phyloP scores from a whole-genome alignment of 495 filamentous ascomycete genomes.

The Stereocaulon alpinum region DNA sequence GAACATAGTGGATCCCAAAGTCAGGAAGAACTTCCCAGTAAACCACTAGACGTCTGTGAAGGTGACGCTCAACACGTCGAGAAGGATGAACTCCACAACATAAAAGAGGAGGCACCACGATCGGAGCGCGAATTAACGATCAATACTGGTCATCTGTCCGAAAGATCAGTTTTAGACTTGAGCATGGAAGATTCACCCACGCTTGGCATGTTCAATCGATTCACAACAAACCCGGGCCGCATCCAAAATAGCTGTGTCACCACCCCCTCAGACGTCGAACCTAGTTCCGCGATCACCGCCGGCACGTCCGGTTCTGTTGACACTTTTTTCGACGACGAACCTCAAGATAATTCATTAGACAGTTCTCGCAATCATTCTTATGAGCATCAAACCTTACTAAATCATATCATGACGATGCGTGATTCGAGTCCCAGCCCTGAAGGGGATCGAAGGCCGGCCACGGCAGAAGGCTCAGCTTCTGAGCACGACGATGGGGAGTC shows the following conservation, averaged over 20 bases:
- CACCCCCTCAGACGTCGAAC: constrained; percentile 39
- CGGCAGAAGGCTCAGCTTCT: constrained; percentile 31
- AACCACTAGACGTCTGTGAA: background rate
- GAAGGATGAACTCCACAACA: constrained; percentile 8
- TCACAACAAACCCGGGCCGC: constrained; percentile 30
- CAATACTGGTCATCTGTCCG: constrained; percentile 20
- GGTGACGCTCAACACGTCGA: constrained; percentile 2
- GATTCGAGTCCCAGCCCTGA: constrained; percentile 29
- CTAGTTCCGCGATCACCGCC: constrained; percentile 32
- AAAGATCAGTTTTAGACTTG: constrained; percentile 20
- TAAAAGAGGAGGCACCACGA: constrained; percentile 12
- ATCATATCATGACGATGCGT: constrained; percentile 43
- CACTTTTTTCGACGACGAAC: constrained; percentile 62
- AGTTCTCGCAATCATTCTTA: constrained; percentile 28
- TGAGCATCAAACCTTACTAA: constrained; percentile 38
- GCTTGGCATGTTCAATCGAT: constrained; percentile 54
- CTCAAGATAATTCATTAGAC: constrained; percentile 47
- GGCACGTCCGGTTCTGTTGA: constrained; percentile 45
- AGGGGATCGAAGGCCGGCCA: constrained; percentile 24
- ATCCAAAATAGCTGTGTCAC: constrained; percentile 31
- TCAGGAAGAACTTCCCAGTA: constrained; percentile 12
- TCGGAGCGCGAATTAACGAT: constrained; percentile 21
- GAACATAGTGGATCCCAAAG: constrained; percentile 23
- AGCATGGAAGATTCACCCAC: constrained; percentile 52
- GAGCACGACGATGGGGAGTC: constrained; percentile 47